phyloP scores from a whole-genome alignment of 176 grass and related monocot genomes.

The Microstegium vimineum region DNA sequence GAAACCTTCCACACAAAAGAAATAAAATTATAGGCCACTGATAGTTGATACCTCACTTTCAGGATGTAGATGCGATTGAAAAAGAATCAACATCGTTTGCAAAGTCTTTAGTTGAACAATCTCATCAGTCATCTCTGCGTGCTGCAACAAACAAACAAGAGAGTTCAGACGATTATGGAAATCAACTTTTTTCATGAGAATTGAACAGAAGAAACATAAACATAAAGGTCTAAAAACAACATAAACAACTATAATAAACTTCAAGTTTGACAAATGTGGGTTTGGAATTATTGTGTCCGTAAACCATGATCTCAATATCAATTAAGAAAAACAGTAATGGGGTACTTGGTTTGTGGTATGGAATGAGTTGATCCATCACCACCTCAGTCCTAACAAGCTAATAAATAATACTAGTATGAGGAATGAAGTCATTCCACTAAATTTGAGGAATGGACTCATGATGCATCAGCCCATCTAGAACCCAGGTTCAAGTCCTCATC shows the following conservation, averaged over 20 bases:
- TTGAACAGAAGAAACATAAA: not conserved
- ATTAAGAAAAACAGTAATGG: constrained; percentile 7
- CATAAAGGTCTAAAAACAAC: not conserved
- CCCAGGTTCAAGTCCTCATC: not conserved
- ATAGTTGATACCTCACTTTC: constrained; percentile 77
- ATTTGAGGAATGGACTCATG: not conserved
- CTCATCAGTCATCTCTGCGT: constrained; percentile 91
- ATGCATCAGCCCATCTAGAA: not conserved
- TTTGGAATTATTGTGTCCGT: not conserved
- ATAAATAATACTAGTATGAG: not conserved
- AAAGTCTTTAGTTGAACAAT: constrained; percentile 92
- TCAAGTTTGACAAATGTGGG: not conserved
- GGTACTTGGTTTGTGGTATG: not conserved
- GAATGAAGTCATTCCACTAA: not conserved
- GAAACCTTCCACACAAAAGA: constrained; percentile 10
- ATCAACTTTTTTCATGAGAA: not conserved
- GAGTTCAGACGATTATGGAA: constrained; percentile 14
- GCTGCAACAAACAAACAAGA: constrained; percentile 47
- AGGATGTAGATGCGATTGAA: constrained; percentile 90
- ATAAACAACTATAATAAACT: constrained; percentile 1
- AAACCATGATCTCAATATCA: not conserved
- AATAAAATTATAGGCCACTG: constrained; percentile 9
- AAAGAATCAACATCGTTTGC: constrained; percentile 93
- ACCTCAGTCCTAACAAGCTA: not conserved
- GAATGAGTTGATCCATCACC: not conserved